phyloP scores from a whole-genome alignment of 129 eudicot genomes.

The Arctium minus region DNA sequence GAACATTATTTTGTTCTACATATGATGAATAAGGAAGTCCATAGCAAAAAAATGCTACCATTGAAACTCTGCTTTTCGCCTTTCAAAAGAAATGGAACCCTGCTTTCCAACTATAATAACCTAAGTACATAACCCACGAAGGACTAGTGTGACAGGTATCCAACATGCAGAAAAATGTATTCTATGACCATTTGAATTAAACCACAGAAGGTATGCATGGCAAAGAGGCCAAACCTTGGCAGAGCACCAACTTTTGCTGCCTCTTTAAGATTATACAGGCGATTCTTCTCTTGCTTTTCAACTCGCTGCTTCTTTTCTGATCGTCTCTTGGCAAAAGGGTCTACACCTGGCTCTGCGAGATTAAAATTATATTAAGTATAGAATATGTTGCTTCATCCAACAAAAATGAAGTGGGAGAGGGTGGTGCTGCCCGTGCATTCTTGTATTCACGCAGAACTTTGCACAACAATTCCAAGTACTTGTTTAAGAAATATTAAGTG shows the following conservation, averaged over 20 bases:
- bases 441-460: neutral
- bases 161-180: neutral
- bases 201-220: neutral
- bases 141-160: neutral
- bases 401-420: neutral
- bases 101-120: too few species aligned
- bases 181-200: too few species aligned
- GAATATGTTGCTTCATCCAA: neutral
- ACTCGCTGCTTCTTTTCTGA: slow-evolving; percentile 81
- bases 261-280: slow-evolving; percentile 65
- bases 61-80: too few species aligned
- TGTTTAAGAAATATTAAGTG: neutral
- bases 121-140: too few species aligned
- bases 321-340: slow-evolving; percentile 89
- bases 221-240: slow-evolving; percentile 57
- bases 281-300: slow-evolving; percentile 81
- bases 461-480: neutral
- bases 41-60: too few species aligned
- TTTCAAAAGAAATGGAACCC: too few species aligned
- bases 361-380: neutral
- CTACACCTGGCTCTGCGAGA: slow-evolving; percentile 79
- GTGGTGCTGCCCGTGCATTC: neutral
- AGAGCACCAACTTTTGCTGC: slow-evolving; percentile 90
- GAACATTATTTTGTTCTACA: too few species aligned
- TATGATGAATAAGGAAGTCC: too few species aligned